Evolutionary conservation across 164 flowering plant species (phyloP).

Genomic region (Stephania japonica): DNA sequence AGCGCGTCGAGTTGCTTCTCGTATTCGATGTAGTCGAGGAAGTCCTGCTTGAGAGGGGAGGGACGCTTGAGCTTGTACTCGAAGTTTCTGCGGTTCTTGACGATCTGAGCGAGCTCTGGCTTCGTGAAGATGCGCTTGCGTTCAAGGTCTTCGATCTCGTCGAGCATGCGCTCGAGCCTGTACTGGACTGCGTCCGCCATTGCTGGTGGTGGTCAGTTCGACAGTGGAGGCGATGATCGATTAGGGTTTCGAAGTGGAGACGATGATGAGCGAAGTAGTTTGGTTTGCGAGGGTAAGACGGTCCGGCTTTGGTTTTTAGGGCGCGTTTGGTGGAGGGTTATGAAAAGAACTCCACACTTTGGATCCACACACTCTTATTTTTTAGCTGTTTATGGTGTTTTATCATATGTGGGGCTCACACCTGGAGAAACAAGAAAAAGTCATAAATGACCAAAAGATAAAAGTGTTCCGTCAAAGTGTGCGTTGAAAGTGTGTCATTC

Average conservation of each 20-base stretch:
- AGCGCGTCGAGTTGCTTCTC: constrained; percentile 69
- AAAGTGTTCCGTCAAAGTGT: no score
- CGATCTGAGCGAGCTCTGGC: constrained; percentile 58
- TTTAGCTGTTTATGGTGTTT: no score
- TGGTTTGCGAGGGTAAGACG: no score
- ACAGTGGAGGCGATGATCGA: neutral
- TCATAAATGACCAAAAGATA: no score
- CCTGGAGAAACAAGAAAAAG: no score
- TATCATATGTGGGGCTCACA: no score
- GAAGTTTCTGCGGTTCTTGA: constrained; percentile 66
- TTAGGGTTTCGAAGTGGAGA: neutral
- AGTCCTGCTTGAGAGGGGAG: constrained; percentile 71
- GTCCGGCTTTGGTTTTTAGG: no score
- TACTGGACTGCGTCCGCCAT: constrained; percentile 95
- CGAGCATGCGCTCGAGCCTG: constrained; percentile 70
- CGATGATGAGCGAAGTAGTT: neutral
- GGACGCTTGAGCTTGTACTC: constrained; percentile 89
- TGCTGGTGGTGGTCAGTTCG: constrained; percentile 8
- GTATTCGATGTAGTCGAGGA: constrained; percentile 68
- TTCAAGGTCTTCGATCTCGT: constrained; percentile 81
- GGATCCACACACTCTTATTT: no score
- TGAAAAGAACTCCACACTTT: no score
- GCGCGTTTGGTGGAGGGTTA: no score
- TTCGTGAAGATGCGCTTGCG: constrained; percentile 53
- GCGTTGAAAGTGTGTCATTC: no score